Evolutionary conservation across 495 filamentous ascomycete species (phyloP).

Genomic region (Tirmania nivea): DNA sequence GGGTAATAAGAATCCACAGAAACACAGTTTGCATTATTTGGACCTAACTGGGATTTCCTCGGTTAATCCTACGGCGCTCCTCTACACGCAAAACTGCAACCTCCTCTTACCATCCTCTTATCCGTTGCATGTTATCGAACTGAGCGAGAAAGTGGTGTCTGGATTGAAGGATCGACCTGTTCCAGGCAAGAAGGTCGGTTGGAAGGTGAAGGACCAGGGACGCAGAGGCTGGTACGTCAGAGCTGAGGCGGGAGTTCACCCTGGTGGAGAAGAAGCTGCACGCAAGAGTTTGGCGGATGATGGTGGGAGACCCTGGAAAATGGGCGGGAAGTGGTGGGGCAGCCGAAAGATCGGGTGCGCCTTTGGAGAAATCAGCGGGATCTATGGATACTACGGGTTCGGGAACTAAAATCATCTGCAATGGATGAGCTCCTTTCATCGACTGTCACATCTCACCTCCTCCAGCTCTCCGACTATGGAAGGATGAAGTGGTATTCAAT

Average conservation of each 20-base stretch:
- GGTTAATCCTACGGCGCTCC: constrained; percentile 40
- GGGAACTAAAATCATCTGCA: constrained; percentile 6
- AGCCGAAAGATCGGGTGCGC: constrained; percentile 72
- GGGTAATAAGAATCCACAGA: constrained; percentile 15
- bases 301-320: constrained; percentile 53
- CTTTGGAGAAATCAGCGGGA: constrained; percentile 53
- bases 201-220: constrained; percentile 43
- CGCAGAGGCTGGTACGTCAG: constrained; percentile 47
- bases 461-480: too few relatives aligned
- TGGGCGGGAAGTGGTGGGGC: constrained; percentile 75
- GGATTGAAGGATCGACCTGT: constrained; percentile 32
- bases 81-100: constrained; percentile 32
- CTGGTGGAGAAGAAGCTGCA: constrained; percentile 23
- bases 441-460: too few relatives aligned
- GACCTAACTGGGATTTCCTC: constrained; percentile 42
- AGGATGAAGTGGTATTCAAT: too few relatives aligned
- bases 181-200: constrained; percentile 33
- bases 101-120: constrained; percentile 39
- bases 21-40: constrained; percentile 49
- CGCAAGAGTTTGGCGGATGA: constrained; percentile 20
- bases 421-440: too few relatives aligned
- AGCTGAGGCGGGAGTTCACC: constrained; percentile 21
- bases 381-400: constrained; percentile 80
- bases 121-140: constrained; percentile 61
- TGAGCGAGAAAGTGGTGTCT: constrained; percentile 47